A percentile compares a stretch with the other conserved stretches of the same genome.
Conservation (phyloP, 2,329 filamentous ascomycete genomes). For the Aspergillus sp. region DNA sequence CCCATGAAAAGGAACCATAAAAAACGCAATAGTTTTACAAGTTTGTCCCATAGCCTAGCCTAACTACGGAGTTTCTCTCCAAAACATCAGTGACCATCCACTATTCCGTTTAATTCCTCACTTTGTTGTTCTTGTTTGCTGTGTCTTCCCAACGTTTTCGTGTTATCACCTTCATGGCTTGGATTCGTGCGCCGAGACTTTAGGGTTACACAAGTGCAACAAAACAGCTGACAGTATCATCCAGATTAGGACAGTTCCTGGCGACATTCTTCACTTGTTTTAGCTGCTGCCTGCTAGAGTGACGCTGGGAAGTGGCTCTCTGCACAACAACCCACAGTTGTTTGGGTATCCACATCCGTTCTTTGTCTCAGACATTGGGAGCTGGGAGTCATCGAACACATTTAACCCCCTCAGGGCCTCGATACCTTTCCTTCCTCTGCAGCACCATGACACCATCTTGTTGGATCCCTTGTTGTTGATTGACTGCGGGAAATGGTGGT, state of each 20-base stretch:
- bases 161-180: neutral
- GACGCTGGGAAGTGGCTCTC: neutral
- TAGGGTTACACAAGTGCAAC: constrained; percentile 1
- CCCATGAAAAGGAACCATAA: neutral
- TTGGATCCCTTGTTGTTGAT: no score
- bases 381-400: no score
- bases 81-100: neutral
- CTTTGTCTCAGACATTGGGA: no score
- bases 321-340: neutral
- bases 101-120: neutral
- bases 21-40: neutral
- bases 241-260: neutral
- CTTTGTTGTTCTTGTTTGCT: neutral
- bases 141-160: neutral
- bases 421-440: no score
- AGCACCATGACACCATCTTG: no score
- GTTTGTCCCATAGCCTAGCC: neutral
- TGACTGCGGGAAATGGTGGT: neutral
- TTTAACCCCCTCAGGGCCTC: no score
- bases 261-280: neutral
- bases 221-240: neutral
- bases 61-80: neutral
- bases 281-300: neutral
- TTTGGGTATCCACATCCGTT: neutral
- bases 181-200: neutral